A percentile compares a stretch with the other conserved stretches of the same genome.
These are phyloP conservation scores for Phaeosphaeria sp. DNA, from an alignment of 2,329 filamentous ascomycete species.

Conservation along the genomic window DNA sequence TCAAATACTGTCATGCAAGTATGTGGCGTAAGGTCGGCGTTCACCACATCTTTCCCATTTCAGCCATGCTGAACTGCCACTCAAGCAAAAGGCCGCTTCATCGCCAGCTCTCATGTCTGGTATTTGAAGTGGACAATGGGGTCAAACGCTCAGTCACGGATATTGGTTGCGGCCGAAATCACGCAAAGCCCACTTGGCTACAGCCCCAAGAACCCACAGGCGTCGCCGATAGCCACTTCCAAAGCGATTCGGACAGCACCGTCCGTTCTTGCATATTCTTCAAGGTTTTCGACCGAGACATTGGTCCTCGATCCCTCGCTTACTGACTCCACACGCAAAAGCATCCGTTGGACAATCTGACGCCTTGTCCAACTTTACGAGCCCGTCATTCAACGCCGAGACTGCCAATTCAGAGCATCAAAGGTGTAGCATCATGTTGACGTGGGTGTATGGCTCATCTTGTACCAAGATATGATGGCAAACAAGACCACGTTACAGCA, in stretches of 20 bases:
- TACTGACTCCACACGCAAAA: not conserved
- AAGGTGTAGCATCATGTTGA: not conserved
- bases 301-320: not conserved
- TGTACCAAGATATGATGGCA: not conserved
- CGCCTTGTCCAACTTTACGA: not conserved
- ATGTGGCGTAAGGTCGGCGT: not conserved
- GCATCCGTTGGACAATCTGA: not conserved
- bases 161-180: slow-evolving; percentile 15
- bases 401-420: not conserved
- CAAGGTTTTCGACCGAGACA: not conserved
- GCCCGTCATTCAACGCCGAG: not conserved
- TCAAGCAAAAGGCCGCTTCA: not conserved
- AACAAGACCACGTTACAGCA: not conserved
- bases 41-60: not conserved
- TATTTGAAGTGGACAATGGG: slow-evolving; percentile 3
- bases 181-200: not conserved
- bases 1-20: not conserved
- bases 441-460: not conserved
- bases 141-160: slow-evolving; percentile 3
- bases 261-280: not conserved
- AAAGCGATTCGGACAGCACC: not conserved
- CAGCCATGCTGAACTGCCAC: not conserved
- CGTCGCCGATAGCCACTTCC: not conserved
- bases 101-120: not conserved
- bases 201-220: not conserved